These are phyloP conservation scores for Heritiera littoralis DNA, from an alignment of 345 rosid species.

Conservation along the genomic window DNA sequence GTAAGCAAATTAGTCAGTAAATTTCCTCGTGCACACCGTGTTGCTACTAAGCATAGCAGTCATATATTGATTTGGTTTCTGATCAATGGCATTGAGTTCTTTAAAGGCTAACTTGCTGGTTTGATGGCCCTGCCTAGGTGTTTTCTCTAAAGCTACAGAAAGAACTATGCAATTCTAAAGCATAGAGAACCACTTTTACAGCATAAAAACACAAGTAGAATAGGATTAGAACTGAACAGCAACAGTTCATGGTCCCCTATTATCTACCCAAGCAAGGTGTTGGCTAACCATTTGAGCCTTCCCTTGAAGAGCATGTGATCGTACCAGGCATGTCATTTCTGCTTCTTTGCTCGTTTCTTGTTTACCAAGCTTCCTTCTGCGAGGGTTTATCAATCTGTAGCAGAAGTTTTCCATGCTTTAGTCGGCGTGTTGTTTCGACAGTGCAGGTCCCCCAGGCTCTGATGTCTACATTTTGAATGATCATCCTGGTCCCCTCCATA, in stretches of 20 bases:
- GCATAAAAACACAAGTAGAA: too few species aligned
- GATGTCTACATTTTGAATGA: conserved; percentile 18
- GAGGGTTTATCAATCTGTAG: background rate
- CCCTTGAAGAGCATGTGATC: conserved; percentile 30
- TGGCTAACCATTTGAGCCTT: conserved; percentile 33
- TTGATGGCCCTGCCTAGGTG: background rate
- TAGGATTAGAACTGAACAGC: conserved; percentile 21
- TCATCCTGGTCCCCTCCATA: conserved; percentile 17
- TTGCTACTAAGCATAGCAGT: background rate
- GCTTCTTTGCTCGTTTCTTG: background rate
- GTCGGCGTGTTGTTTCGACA: background rate
- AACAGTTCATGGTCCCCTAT: conserved; percentile 43
- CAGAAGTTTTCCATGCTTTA: background rate
- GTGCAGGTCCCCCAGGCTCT: conserved; percentile 14
- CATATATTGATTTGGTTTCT: background rate
- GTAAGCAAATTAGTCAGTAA: conserved; percentile 13
- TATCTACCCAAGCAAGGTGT: background rate
- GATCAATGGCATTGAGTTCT: conserved; percentile 33
- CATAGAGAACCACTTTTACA: too few species aligned
- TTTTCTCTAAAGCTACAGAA: too few species aligned
- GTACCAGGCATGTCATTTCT: conserved; percentile 23
- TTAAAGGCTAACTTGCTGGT: conserved; percentile 37
- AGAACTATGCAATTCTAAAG: too few species aligned
- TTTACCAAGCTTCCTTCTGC: background rate
- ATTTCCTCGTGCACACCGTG: background rate